phyloP scores from a whole-genome alignment of 345 rosid species.

The Ceriops decandra region DNA sequence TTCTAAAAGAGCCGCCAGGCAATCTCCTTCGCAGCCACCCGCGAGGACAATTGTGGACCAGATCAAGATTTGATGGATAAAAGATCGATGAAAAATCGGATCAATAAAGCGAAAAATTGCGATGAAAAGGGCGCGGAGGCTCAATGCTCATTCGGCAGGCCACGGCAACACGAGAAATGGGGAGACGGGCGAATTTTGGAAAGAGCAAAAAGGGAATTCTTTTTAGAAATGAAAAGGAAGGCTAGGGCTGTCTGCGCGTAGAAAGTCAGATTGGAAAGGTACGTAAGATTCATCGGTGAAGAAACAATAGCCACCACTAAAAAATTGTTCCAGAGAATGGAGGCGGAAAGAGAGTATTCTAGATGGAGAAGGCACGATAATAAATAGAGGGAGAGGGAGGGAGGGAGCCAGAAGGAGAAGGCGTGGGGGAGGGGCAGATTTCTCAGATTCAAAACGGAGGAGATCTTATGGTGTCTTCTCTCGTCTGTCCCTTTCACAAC shows the following conservation, averaged over 20 bases:
- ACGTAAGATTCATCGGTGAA: not conserved
- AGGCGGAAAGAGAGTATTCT: not conserved
- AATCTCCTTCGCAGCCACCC: not conserved
- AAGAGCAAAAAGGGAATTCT: not conserved
- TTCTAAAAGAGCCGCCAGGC: not conserved
- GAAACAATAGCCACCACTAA: constrained; percentile 19
- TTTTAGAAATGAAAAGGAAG: not conserved
- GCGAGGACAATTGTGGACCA: not conserved
- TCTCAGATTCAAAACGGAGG: not conserved
- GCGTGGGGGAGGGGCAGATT: not conserved
- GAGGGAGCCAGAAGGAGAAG: too few relatives aligned
- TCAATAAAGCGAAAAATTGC: not conserved
- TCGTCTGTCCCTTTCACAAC: constrained; percentile 5
- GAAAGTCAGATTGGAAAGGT: not conserved
- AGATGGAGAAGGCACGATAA: not conserved
- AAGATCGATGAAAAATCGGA: not conserved
- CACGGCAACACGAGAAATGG: not conserved
- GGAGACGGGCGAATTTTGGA: not conserved
- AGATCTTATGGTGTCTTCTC: not conserved
- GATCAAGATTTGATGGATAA: constrained; percentile 13
- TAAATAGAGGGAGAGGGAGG: too few relatives aligned
- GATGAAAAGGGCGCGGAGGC: not conserved
- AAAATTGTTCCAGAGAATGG: not conserved
- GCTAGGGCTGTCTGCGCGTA: not conserved
- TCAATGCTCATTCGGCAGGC: not conserved